Evolutionary conservation across 306 rosid genomes (phyloP), one percentile per base, ranked within the genome.

Genomic region (Glycine soja): DNA sequence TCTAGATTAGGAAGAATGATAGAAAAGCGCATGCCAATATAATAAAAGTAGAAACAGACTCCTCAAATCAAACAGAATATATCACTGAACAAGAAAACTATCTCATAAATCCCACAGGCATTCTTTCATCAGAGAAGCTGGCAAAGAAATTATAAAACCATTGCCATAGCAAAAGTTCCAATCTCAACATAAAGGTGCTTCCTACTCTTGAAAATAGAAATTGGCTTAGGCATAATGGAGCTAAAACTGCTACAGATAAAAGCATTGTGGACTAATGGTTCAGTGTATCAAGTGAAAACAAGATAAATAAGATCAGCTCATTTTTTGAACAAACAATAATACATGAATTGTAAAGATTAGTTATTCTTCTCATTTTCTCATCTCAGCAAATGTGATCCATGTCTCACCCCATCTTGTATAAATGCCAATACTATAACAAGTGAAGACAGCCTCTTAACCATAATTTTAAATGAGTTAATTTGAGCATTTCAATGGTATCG

Each of bases 371-470:
- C 6, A 18, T 9, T 32, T 56, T 56, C 62, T 16, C 36, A 8
- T 24, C 30, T 24, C 30, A 24, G 5, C 36, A 3, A 3, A 57
- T 3, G 19, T 18, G 64, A 4, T 57, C 36, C 64, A 8, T 24
- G 1, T 59, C 12, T 8, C 40, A 9, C 66, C 66, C 36, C 65
- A 58, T 58, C 2, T 19, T 58, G n/a, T 4, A 10, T 9, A 24
- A 3, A 19, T 40, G 3, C 65, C 65, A 19, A 52, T 47, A 12
- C 46, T 15, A 74, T 11, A 68, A 68, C 10, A 58, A 56, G 24
- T 16, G 42, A 16, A 68, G 30, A 53, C 79, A 53, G 34, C 59
- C 12, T 24, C 30, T 58, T 52, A 69, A 84, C 38, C 66, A 79
- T 51, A 59, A 50, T 3, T 84, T 40, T 18, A 38, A 64, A 38